Percentiles rank a stretch among this genome's conserved stretches.
phyloP scores from a whole-genome alignment of 2,329 filamentous ascomycete genomes.

The Calonectria multiphialidica region DNA sequence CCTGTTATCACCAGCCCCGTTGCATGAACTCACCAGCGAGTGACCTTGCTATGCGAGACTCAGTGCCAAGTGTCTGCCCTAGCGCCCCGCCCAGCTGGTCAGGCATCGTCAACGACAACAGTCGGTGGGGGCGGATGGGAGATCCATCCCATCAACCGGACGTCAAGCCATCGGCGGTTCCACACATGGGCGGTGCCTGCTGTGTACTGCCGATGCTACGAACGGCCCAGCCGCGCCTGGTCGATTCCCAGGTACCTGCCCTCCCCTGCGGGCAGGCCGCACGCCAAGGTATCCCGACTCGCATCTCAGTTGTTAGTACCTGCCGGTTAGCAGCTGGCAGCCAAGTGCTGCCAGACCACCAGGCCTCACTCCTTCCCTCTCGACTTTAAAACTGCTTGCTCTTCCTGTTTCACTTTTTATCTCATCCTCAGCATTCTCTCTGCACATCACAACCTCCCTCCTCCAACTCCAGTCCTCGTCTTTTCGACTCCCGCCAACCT shows the following conservation, averaged over 20 bases:
- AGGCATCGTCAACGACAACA: constrained; percentile 16
- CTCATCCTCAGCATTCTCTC: constrained; percentile 31
- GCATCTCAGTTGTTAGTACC: constrained; percentile 12
- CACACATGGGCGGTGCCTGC: not conserved
- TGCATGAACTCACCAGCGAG: constrained; percentile 17
- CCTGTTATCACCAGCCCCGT: constrained; percentile 17
- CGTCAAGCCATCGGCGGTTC: constrained; percentile 31
- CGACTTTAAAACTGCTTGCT: constrained; percentile 41
- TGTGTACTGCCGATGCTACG: constrained; percentile 23
- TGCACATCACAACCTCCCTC: constrained; percentile 40
- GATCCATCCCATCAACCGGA: constrained; percentile 28
- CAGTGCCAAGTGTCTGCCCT: constrained; percentile 15
- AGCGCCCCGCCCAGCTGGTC: constrained; percentile 17
- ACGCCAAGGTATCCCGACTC: constrained; percentile 14
- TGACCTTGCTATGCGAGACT: not conserved
- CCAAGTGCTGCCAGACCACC: constrained; percentile 35
- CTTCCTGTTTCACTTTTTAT: constrained; percentile 36
- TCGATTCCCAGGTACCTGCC: constrained; percentile 17
- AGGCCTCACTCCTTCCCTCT: constrained; percentile 29
- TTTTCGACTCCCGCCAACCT: constrained; percentile 24
- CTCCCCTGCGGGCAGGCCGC: constrained; percentile 5
- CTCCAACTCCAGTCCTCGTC: constrained; percentile 24
- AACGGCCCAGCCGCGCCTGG: constrained; percentile 5
- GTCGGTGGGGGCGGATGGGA: constrained; percentile 13
- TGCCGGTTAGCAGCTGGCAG: constrained; percentile 26